A percentile compares a stretch with the other conserved stretches of the same genome.
These are phyloP conservation scores for Talaromyces stipitatus DNA, from an alignment of 495 filamentous ascomycete species.

Conservation along the genomic window DNA sequence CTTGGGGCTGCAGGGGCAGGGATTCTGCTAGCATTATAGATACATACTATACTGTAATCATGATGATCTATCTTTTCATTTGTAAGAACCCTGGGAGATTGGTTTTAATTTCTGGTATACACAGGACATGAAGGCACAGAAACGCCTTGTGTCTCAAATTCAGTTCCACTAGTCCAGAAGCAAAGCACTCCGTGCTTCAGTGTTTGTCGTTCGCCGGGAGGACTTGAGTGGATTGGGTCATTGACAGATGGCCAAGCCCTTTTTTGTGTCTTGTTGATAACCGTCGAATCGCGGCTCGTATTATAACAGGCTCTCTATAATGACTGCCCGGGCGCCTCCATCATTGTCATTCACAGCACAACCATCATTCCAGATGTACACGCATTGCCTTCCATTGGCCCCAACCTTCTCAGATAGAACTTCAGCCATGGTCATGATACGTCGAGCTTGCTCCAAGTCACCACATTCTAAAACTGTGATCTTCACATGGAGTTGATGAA, in stretches of 20 bases:
- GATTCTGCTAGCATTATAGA: conserved; percentile 18
- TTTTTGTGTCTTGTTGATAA: not conserved
- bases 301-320: not conserved
- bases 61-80: too few species aligned
- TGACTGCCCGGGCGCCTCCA: not conserved
- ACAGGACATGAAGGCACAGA: not conserved
- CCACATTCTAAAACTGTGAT: conserved; percentile 34
- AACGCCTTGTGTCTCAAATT: not conserved
- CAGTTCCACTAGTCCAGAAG: not conserved
- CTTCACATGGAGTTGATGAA: conserved; percentile 13
- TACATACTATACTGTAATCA: not conserved
- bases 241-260: too few species aligned
- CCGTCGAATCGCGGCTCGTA: not conserved
- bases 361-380: conserved; percentile 1
- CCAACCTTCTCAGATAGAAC: not conserved
- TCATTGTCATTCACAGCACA: not conserved
- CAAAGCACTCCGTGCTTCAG: not conserved
- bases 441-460: conserved; percentile 23
- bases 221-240: too few species aligned
- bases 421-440: conserved; percentile 14
- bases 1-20: conserved; percentile 22
- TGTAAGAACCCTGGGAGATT: too few species aligned
- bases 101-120: too few species aligned
- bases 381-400: not conserved
- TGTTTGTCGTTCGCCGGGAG: not conserved